Base-by-base conservation (phyloP, 805 yeast species). In the Myxozyma neglecta region DNA sequence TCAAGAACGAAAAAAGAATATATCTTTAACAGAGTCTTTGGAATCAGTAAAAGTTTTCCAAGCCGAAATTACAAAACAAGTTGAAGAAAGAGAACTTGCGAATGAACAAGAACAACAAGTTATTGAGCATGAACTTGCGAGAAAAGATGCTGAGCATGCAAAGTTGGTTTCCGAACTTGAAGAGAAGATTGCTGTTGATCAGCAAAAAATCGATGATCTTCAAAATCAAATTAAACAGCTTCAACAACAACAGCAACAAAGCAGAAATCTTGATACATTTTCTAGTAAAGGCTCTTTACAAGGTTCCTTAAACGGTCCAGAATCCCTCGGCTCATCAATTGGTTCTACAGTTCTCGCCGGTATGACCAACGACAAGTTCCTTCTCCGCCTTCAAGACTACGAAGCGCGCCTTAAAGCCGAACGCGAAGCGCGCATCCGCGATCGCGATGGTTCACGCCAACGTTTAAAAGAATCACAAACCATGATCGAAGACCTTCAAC, bases 341-440 rank as follows among this genome's bases (percentile, higher is more conserved):
- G 61, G 53, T n/a, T 39, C 57, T 32, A 36, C 24, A 18, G 11
- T 49, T 13, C 49, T 47, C 34, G 59, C 53, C 39, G 59, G 59
- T 6, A 20, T 34, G 45, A 44, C 56, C 14, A 44, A 45, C 39
- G 66, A 54, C 50, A 66, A 66, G 42, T 64, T 67, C 56, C 40
- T 47, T 53, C 58, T 66, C 18, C 58, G 68, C 11, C 54, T 68
- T 42, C 66, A 62, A 24, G 70, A 68, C 16, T 59, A 65, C 47
- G 70, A 68, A 40, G 55, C 64, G n/a, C 63, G 70, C 20, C 61
- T 66, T 10, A 68, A 68, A 40, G 69, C 66, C 18, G 70, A 68
- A 53, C 64, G 70, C 13, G 70, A 67, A 50, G 69, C 66, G 7
- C 60, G 70, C 9, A 56, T 65, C 18, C 64, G 66, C 9, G 70